Base-by-base conservation (phyloP, 225 moss, liverwort and hornwort genomes). In the Asterella californica region DNA sequence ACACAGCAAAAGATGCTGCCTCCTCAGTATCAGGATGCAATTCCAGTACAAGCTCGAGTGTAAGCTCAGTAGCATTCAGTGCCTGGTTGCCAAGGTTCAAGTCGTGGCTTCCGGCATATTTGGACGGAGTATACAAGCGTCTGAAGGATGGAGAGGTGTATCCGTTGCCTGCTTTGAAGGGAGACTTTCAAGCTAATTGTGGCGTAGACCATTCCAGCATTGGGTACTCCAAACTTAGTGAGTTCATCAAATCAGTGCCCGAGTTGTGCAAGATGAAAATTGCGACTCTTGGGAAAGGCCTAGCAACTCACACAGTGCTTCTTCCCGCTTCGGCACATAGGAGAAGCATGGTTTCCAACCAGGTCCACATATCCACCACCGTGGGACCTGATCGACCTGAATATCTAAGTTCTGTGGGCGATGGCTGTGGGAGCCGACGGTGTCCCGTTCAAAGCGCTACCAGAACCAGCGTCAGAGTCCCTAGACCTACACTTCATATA, bases 141-240 rank as follows among this genome's bases (percentile, higher is more conserved):
- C 68, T 99, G 70, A 95, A 99, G 86, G 95, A 92, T 83, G 95
- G 97, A 37, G 95, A 99, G 73, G 93, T 95, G 90, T 99, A 99
- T 83, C 97, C 97, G 48, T 82, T 95, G 9, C 95, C 97, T 78
- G 95, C 97, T 34, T 83, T 99, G 38, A 99, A 99, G 88, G 97
- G 95, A 81, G 97, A 99, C 86, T 99, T 92, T 72, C 88, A 95
- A 85, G 97, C 97, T 47, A 99, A 92, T 80, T 99, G 97, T 64
- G 95, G 97, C 59, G 82, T 99, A 80, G 97, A 99, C 83, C 95
- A 95, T 75, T 76, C 89, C 15, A 90, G 89, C 62, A 79, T 93
- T 77, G 97, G 97, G 17, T 92, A 86, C 75, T 90, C 92, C 77
- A 99, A 99, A 83, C 92, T 99, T 68, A 95, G 93, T 64, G 97